Conservation (phyloP, 169 alveolate species). For the Plasmodium knowlesi region DNA sequence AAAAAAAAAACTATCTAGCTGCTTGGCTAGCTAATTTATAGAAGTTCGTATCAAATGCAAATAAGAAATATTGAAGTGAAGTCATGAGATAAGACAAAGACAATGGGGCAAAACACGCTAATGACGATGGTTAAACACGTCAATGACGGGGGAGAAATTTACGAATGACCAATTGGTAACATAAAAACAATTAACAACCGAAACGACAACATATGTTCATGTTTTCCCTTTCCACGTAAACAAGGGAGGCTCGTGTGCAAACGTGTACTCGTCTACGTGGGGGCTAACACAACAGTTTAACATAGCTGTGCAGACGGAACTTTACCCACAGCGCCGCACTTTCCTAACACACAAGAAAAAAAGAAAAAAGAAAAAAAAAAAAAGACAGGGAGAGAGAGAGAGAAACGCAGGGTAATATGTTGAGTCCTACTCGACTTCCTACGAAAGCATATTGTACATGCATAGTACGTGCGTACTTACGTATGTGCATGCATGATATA, state of each 20-base stretch:
- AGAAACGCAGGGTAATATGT: not conserved
- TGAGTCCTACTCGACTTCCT: not conserved
- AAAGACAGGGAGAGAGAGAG: not conserved
- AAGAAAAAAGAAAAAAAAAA: not conserved
- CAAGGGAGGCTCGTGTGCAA: not conserved
- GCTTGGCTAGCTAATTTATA: not conserved
- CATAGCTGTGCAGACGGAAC: not conserved
- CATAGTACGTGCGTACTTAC: not conserved
- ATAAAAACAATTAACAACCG: not conserved
- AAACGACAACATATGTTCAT: not conserved
- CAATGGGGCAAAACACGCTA: not conserved
- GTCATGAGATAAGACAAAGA: not conserved
- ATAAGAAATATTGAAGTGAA: not conserved
- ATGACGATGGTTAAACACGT: not conserved
- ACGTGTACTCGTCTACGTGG: not conserved
- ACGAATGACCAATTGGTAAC: not conserved
- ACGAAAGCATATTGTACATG: not conserved
- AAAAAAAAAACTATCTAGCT: constrained; percentile 3
- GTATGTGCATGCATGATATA: not conserved
- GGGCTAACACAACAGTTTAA: not conserved
- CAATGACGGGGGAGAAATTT: not conserved
- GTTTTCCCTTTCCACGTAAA: not conserved
- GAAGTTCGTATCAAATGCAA: not conserved
- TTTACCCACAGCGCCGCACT: not conserved
- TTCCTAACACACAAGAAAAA: not conserved